Evolutionary conservation across 495 filamentous ascomycete species (phyloP).

Genomic region (Pseudoneurospora amorphoporcata): DNA sequence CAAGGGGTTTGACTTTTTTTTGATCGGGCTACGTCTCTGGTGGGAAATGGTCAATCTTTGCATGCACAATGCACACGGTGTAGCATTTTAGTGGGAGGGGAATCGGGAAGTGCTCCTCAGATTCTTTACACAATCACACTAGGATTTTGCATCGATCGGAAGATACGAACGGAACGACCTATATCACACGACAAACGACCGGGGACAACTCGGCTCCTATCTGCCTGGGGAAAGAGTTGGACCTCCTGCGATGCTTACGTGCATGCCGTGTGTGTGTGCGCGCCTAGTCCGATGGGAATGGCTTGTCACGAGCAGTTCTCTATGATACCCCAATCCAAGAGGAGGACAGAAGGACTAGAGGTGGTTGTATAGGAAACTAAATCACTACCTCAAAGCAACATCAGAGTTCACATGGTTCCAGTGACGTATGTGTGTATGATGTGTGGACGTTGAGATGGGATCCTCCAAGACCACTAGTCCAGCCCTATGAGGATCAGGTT

Average conservation of each 20-base stretch:
- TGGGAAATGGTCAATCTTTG: constrained; percentile 18
- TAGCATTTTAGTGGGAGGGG: neutral
- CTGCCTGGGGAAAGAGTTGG: neutral
- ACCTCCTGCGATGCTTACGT: neutral
- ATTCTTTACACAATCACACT: constrained; percentile 18
- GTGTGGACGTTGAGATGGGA: neutral
- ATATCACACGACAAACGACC: neutral
- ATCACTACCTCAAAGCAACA: neutral
- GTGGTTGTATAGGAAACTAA: neutral
- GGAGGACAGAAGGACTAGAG: neutral
- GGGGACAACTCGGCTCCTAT: neutral
- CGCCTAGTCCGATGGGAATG: neutral
- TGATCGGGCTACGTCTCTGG: constrained; percentile 24
- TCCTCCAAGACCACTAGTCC: neutral
- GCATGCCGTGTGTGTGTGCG: neutral
- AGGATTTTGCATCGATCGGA: constrained; percentile 13
- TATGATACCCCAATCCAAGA: neutral
- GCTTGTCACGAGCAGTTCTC: neutral
- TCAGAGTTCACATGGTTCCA: neutral
- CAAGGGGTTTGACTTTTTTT: constrained; percentile 21
- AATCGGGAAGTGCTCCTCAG: constrained; percentile 30
- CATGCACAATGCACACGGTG: neutral
- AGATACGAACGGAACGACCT: neutral
- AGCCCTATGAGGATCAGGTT: neutral
- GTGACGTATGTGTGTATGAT: neutral